Evolutionary conservation across 2,329 filamentous ascomycete genomes (phyloP), one percentile per base, ranked within the genome.

Genomic region (Fusarium torreyae): DNA sequence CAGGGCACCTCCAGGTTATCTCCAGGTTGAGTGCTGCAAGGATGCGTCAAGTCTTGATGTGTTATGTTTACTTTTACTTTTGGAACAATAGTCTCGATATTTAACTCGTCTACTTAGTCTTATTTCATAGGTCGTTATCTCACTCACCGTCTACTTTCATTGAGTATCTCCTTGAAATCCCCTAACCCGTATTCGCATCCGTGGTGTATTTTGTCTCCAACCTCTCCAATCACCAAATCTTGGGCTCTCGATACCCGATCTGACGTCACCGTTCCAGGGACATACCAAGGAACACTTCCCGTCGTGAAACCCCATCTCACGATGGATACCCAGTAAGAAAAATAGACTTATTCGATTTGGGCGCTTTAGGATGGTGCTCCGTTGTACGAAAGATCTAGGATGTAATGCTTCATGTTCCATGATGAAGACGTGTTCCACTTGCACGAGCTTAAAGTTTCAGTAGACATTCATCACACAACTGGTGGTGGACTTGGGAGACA

Each of bases 251-350:
- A 45, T 60, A 31, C 46, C 59, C 49, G 36, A 54, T 34, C 57
- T 70, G 67, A 70, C 67, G 67, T 70, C 67, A 70, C 46, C 36
- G 31, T 20, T 38, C 52, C 42, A 43, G 46, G 36, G 26, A 40
- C 46, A 31, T 52, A 53, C 42, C 62, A 65, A 60, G 62, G 54
- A 59, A 60, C 15, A 44, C 26, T 31, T 48, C 28, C 61, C 49
- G 45, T 52, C 31, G 39, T 63, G 56, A 44, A 66, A 66, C 63
- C 45, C 44, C 42, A 66, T 66, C 33, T 45, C 17, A 22, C 24
- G 20, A 26, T 18, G 11, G 5, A 42, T 28, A 14, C 38, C 49
- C 38, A 20, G 20, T 46, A 18, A 52, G 38, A 42, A 33, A 33
- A 49, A 28, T 52, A 49, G 18, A 7, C 49, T 59, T 68, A 7